Base-by-base conservation (phyloP, 1,284 basidiomycete genomes). In the Phlebopus sp. region DNA sequence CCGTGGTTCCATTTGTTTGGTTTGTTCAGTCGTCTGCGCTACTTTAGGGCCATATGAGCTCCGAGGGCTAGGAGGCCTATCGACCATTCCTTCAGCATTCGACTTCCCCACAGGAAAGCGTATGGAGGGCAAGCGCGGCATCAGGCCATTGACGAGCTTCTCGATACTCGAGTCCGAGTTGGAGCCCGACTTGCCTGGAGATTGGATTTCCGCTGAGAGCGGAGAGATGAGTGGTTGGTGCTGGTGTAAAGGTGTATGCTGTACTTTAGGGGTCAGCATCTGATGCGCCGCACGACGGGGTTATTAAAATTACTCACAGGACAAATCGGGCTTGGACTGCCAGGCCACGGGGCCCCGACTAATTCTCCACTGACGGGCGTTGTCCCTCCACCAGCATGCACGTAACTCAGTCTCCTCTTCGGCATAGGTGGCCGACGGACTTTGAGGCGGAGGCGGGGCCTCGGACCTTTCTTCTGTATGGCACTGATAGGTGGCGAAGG, bases 361-460 rank as follows among this genome's bases (percentile, higher is more conserved):
- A 48, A 8, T 4, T 37, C 49, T 3, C 25, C 32, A 0, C 13
- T 49, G 2, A 27, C 4, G 23, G 49, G 43, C 0, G 48, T 25
- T 1, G 56, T 47, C 19, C 45, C 53, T 11, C 51, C 30, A 19
- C 51, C 25, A 19, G 47, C 13, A 15, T 45, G 51, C 14, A 30
- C 13, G 32, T 51, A 47, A 23, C 48, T 49, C 21, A n/a, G 2
- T 31, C 59, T 50, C 27, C 54, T 57, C 43, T 49, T 65, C 17
- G 60, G 62, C 62, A 59, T 59, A 3, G 59, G 56, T 10, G 62
- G 59, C 0, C 62, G 53, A 7, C 47, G 52, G 4, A 65, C 43
- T 50, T 47, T 63, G 13, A 62, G 62, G 15, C 58, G 55, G 18
- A 67, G 51, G 40, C 50, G 52, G 18, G 52, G 52, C 15, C 41